Base-by-base conservation (phyloP, 257 asterid species). In the Solanum infundibuliforme region DNA sequence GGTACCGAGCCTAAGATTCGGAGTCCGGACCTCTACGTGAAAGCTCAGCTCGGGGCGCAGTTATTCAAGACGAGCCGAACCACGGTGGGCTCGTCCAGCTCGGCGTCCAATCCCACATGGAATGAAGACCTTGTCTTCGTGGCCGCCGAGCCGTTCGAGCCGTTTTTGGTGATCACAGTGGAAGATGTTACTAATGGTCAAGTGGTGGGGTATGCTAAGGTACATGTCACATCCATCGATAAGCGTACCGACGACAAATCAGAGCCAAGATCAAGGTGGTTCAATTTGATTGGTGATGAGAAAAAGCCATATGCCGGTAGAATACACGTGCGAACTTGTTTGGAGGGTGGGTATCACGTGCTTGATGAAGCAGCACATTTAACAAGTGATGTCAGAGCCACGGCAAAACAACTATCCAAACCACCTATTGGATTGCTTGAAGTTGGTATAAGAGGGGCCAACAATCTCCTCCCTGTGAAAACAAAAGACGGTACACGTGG, bases 271-370 rank as follows among this genome's bases (percentile, higher is more conserved):
- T 94, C 99, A 5, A 92, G 95, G 85, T 96, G 99, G 99, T 95
- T 94, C 77, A 96, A 96, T 92, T 85, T 96, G 48, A 89, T 90
- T 29, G 87, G 90, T 23, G 91, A 88, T 12, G 90, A 84, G 8
- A 91, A 39, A 4, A 93, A 92, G 27, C 92, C 96, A 1, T 96
- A 95, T 13, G 96, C 96, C 0, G 98, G 98, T 25, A 90, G 99
- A 86, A 95, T 96, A 87, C 99, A 95, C 89, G 94, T 96, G 86
- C 93, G 95, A 46, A 91, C 92, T 5, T 93, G 98, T 86, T 48
- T 96, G 85, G 99, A 96, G 72, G 99, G 98, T 10, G 99, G 99
- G 55, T 96, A 96, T 90, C 99, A 96, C 91, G 98, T 96, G 95
- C 94, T 94, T 8, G 99, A 96, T 66, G 99, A 96, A 93, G 98